These are phyloP conservation scores for Cnidoscolus chayamansa DNA, from an alignment of 441 rosid species.

Conservation along the genomic window DNA sequence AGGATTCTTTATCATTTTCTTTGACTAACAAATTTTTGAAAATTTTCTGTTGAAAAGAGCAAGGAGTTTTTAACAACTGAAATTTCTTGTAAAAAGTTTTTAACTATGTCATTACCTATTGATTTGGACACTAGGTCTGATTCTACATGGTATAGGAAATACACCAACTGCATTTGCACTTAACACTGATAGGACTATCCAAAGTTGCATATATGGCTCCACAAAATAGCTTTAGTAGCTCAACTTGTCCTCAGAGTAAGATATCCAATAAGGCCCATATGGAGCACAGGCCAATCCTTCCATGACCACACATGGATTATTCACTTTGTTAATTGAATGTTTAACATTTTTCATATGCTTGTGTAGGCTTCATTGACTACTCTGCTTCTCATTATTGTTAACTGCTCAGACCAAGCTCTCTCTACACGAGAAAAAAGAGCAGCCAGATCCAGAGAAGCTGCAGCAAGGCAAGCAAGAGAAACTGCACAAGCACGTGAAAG, in stretches of 20 bases:
- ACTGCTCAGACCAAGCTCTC: conserved; percentile 91
- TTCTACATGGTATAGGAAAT: not conserved
- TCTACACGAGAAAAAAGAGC: conserved; percentile 65
- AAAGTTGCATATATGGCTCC: not conserved
- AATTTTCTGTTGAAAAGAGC: not conserved
- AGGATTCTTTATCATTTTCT: not conserved
- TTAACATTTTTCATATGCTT: conserved; percentile 23
- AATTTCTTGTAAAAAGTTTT: not conserved
- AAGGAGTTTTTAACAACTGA: not conserved
- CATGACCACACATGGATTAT: not conserved
- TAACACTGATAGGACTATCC: not conserved
- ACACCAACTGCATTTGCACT: not conserved
- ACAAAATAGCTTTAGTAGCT: not conserved
- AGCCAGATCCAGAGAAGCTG: conserved; percentile 80
- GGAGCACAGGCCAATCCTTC: no score
- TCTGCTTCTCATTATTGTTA: conserved; percentile 72
- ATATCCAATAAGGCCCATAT: not conserved
- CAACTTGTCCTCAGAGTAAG: not conserved
- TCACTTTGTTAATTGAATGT: conserved; percentile 11
- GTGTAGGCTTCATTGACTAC: conserved; percentile 63
- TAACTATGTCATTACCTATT: not conserved
- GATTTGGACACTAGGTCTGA: not conserved
- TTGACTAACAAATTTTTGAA: not conserved
- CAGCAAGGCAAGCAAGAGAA: conserved; percentile 69
- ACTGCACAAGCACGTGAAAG: conserved; percentile 74